Conservation (phyloP, 1,284 basidiomycete genomes). For the Heterobasidion irregulare region DNA sequence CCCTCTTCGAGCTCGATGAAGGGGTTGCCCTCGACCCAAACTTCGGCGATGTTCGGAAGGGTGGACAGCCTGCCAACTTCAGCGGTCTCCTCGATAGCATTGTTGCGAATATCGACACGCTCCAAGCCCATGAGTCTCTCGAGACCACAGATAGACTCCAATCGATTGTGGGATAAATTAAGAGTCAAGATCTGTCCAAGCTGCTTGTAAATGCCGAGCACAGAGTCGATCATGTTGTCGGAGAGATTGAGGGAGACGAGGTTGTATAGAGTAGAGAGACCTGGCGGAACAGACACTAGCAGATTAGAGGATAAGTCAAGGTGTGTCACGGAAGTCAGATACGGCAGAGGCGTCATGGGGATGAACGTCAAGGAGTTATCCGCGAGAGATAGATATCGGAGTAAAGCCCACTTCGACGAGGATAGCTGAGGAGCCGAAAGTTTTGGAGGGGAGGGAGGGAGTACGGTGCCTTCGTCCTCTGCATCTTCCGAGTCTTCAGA, state of each 20-base stretch:
- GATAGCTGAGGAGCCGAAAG: conserved; percentile 34
- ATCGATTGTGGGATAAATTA: conserved; percentile 79
- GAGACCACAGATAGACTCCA: conserved; percentile 89
- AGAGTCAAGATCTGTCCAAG: conserved; percentile 74
- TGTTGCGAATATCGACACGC: conserved; percentile 81
- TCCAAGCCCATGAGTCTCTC: conserved; percentile 82
- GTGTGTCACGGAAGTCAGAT: conserved; percentile 73
- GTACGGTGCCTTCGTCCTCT: conserved; percentile 14
- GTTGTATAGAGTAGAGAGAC: conserved; percentile 66
- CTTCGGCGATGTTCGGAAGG: conserved; percentile 67
- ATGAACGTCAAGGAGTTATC: conserved; percentile 83
- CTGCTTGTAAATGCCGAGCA: conserved; percentile 78
- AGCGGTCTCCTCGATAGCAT: conserved; percentile 73
- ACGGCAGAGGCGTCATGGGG: conserved; percentile 62
- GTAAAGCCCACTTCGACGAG: conserved; percentile 67
- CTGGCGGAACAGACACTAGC: conserved; percentile 76
- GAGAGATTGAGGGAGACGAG: conserved; percentile 85
- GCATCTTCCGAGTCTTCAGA: conserved; percentile 44
- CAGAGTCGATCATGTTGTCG: conserved; percentile 95
- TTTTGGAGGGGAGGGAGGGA: conserved; percentile 11
- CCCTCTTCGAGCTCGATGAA: conserved; percentile 65
- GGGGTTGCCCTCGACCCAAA: conserved; percentile 80
- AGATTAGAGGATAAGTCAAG: conserved; percentile 89
- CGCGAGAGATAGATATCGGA: conserved; percentile 72
- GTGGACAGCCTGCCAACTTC: conserved; percentile 83